These are phyloP conservation scores for Oldenlandia corymbosa DNA, from an alignment of 257 asterid genomes.

Conservation along the genomic window DNA sequence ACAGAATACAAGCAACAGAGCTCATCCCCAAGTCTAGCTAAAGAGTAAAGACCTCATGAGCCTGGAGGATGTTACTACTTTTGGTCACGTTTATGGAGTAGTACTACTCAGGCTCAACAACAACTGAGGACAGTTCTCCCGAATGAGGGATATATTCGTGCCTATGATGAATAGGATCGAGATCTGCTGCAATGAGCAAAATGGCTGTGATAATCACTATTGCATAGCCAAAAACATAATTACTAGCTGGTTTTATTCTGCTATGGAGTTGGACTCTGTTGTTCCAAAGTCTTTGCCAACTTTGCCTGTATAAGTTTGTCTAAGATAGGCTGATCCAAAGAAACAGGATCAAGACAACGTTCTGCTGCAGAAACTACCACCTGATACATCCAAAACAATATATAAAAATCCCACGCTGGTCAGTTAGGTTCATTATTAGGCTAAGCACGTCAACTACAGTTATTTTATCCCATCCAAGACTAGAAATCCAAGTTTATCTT, in stretches of 20 bases:
- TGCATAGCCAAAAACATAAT: too few species aligned
- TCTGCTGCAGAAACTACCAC: conserved; percentile 82
- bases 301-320: conserved; percentile 84
- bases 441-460: too few species aligned
- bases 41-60: too few species aligned
- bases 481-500: conserved; percentile 7
- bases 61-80: too few species aligned
- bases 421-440: conserved; percentile 1
- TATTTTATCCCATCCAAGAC: neutral
- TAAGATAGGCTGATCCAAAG: conserved; percentile 73
- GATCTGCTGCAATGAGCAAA: neutral
- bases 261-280: conserved; percentile 12
- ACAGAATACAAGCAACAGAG: too few species aligned
- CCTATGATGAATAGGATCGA: neutral
- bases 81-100: too few species aligned
- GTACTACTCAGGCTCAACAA: too few species aligned
- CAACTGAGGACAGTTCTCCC: too few species aligned
- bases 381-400: too few species aligned
- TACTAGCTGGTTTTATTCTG: neutral
- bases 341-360: conserved; percentile 79
- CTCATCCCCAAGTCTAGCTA: too few species aligned
- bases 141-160: neutral
- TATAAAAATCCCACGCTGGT: conserved; percentile 6
- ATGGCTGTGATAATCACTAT: neutral
- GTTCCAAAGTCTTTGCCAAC: conserved; percentile 53